Evolutionary conservation across 1,139 yeast species (phyloP), one percentile per base, ranked within the genome.

Genomic region (Scheffersomyces illinoinensis): DNA sequence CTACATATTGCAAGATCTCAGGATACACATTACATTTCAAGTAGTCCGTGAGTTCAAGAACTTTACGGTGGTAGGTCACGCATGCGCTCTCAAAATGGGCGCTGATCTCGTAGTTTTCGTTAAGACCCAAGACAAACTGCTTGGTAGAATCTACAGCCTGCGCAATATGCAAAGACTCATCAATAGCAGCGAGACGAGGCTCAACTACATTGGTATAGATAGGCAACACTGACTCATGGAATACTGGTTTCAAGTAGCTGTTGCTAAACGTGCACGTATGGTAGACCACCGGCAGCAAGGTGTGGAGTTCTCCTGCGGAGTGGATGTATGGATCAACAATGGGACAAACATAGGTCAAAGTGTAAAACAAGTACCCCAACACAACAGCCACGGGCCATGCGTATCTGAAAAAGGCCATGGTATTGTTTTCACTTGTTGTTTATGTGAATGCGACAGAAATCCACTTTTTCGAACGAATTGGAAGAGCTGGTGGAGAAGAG

Each of bases 341-440:
- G 33, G 66, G 66, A 55, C 66, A 64, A 21, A 57, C 60, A 18
- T 50, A 43, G 4, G 59, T 46, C 23, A 62, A 48, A 18, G 59
- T 55, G 50, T 61, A 62, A 43, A 56, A 54, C 53, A 57, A 23
- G 55, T 64, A 64, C 43, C 60, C 58, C 43, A 59, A 47, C 54
- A 50, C 57, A 17, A 47, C 49, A 18, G 56, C 20, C 8, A 56
- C 53, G n/a, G 56, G 56, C 62, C 60, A 59, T 23, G 50, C 53
- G 50, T 48, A 54, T 56, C 24, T 48, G 26, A 20, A 48, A 48
- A 18, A 21, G 18, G 51, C 51, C 51, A 48, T 48, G 21, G 26
- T 20, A n/a, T 3, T 33, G 17, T 5, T 33, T 2, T 33, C 12
- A 14, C 14, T 33, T 12, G 43, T 5, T 12, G 14, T 33, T 7